Conservation (phyloP, 352 stramenopile genomes). For the Globisporangium parvum region DNA sequence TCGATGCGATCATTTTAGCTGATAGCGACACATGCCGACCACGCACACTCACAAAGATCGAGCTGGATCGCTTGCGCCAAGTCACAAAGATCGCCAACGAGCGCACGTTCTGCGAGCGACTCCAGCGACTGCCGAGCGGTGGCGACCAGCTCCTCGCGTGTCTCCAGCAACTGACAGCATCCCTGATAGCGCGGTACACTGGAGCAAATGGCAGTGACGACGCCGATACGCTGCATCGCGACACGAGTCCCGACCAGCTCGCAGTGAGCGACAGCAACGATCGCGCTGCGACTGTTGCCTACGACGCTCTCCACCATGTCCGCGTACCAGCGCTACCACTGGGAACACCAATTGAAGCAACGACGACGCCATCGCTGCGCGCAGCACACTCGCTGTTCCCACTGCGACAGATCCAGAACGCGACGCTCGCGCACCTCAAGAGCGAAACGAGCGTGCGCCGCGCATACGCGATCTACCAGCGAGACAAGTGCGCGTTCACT, state of each 20-base stretch:
- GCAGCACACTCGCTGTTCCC: neutral
- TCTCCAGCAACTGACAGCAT: neutral
- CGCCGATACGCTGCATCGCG: too few species aligned
- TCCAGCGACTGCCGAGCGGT: neutral
- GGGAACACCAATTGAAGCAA: neutral
- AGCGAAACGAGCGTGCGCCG: neutral
- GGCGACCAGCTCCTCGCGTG: constrained; percentile 1
- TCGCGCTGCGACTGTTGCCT: too few species aligned
- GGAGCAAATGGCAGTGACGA: neutral
- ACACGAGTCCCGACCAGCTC: too few species aligned
- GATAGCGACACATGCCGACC: neutral
- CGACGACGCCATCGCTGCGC: neutral
- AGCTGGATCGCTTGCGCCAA: constrained; percentile 1
- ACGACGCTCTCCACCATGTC: too few species aligned
- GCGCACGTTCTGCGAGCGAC: neutral
- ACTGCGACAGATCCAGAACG: neutral
- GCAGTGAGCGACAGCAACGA: too few species aligned
- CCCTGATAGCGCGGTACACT: neutral
- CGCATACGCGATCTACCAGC: constrained; percentile 3
- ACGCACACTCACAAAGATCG: neutral
- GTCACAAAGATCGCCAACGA: neutral
- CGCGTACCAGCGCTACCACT: neutral
- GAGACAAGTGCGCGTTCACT: neutral
- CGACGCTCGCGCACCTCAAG: neutral
- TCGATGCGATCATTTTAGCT: neutral